Evolutionary conservation across 192 early-diverging fungal species (phyloP), one percentile per base, ranked within the genome.

Genomic region (Endogone sp.): DNA sequence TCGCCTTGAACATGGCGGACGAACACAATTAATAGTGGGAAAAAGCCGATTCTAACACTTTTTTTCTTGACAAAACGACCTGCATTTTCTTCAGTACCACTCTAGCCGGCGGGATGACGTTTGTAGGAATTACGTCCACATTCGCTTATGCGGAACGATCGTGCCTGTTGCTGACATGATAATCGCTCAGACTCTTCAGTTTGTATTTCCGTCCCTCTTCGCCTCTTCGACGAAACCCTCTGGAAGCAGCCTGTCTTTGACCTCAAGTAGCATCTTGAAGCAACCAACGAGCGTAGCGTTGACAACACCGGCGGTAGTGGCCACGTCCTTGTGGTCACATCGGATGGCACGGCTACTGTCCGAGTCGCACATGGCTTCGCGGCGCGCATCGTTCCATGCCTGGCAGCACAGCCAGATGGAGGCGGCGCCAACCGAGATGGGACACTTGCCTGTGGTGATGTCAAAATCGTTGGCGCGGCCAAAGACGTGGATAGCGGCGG

Each of bases 361-460:
- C 3, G 73, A 57, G 62, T 84, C 66, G 29, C 72, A 73, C 13
- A 65, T 66, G 2, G 64, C 64, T 23, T 37, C 6, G 3, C 63
- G 44, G 25, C 79, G 60, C 29, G 70, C 70, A 37, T 81, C 77
- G 69, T 89, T 89, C 75, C 81, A 89, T 59, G 82, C 73, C 79
- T 69, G 82, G 59, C 87, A 79, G 0, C 85, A 81, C 26, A 89
- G 71, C 76, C 86, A 89, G 54, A 89, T 83, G 29, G 82, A 80
- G 3, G 88, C 85, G 3, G 88, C 88, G 13, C 86, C 84, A 27
- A 89, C 81, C 11, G 86, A 86, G 8, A 85, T 80, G 0, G 88
- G 88, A 63, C 86, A 86, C 63, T 88, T 87, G 13, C 88, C 88
- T 31, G 86, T 85, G 2, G 85, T 86, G 57, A 88, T 72, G 27